Evolutionary conservation across 2,329 filamentous ascomycete genomes (phyloP).

Genomic region (Aspergillus unguis): DNA sequence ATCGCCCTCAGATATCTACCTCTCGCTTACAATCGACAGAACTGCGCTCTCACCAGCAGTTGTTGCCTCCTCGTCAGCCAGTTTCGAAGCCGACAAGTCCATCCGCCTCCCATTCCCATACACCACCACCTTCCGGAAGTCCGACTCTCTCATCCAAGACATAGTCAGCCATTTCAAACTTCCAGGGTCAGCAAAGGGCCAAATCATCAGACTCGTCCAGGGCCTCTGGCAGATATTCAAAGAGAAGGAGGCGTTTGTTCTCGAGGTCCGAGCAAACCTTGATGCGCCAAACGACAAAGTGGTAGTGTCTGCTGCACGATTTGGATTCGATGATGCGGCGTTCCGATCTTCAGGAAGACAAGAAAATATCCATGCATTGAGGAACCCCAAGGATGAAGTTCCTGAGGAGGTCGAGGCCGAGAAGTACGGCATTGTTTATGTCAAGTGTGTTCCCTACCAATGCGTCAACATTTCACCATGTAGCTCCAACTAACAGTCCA

Average conservation of each 20-base stretch:
- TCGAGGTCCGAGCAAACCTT: conserved; percentile 52
- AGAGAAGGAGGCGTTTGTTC: conserved; percentile 62
- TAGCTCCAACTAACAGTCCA: conserved; percentile 1
- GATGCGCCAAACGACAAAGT: conserved; percentile 37
- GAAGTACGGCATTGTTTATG: conserved; percentile 73
- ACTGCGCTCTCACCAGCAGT: conserved; percentile 61
- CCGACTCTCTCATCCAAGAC: conserved; percentile 39
- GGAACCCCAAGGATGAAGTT: conserved; percentile 52
- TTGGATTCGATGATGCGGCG: conserved; percentile 69
- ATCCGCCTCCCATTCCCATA: conserved; percentile 64
- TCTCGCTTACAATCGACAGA: conserved; percentile 66
- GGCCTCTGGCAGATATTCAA: conserved; percentile 59
- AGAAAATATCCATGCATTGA: conserved; percentile 56
- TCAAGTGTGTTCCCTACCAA: conserved; percentile 51
- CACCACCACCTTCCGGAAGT: conserved; percentile 42
- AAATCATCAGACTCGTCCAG: conserved; percentile 50
- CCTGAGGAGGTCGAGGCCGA: conserved; percentile 61
- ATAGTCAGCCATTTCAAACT: conserved; percentile 53
- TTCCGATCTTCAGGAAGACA: conserved; percentile 62
- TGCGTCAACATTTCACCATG: too few relatives aligned
- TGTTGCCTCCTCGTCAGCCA: conserved; percentile 54
- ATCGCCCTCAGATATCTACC: conserved; percentile 45
- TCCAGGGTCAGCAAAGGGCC: conserved; percentile 42
- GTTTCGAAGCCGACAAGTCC: conserved; percentile 44
- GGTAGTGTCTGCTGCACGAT: conserved; percentile 53